Percentiles rank a stretch among this genome's conserved stretches.
phyloP scores from a whole-genome alignment of 2,329 filamentous ascomycete species.

The Fusarium sacchari region DNA sequence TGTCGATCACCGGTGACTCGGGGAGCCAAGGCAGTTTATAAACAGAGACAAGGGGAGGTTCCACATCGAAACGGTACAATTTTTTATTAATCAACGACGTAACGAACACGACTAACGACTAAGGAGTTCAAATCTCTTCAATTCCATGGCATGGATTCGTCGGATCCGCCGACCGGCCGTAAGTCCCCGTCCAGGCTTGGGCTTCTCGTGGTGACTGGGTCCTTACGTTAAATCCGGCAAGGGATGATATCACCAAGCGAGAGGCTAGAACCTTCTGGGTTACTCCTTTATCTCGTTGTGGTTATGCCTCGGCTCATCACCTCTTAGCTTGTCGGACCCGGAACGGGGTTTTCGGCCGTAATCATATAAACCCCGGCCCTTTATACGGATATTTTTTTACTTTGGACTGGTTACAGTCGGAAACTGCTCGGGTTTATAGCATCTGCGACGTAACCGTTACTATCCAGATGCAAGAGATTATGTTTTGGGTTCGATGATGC shows the following conservation, averaged over 20 bases:
- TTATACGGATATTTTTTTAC: not conserved
- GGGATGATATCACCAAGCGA: slow-evolving; percentile 26
- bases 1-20: slow-evolving; percentile 1
- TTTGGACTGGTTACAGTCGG: not conserved
- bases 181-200: slow-evolving; percentile 8
- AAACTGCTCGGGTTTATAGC: not conserved
- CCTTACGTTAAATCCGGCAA: slow-evolving; percentile 10
- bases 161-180: slow-evolving; percentile 27
- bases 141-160: slow-evolving; percentile 3
- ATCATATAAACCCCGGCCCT: slow-evolving; percentile 11
- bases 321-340: slow-evolving; percentile 22
- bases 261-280: slow-evolving; percentile 9
- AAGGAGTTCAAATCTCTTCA: slow-evolving; percentile 17
- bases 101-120: not conserved
- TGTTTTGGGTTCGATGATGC: not conserved
- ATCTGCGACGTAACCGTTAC: not conserved
- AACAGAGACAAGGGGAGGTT: slow-evolving; percentile 1
- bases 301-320: slow-evolving; percentile 20
- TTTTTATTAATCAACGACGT: slow-evolving; percentile 23
- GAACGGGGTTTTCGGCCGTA: slow-evolving; percentile 31
- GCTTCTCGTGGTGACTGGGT: slow-evolving; percentile 8
- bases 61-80: not conserved
- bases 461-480: not conserved
- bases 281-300: not conserved
- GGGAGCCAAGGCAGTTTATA: slow-evolving; percentile 19